Base-by-base conservation (phyloP, 495 filamentous ascomycete species). In the Talaromyces adpressus region DNA sequence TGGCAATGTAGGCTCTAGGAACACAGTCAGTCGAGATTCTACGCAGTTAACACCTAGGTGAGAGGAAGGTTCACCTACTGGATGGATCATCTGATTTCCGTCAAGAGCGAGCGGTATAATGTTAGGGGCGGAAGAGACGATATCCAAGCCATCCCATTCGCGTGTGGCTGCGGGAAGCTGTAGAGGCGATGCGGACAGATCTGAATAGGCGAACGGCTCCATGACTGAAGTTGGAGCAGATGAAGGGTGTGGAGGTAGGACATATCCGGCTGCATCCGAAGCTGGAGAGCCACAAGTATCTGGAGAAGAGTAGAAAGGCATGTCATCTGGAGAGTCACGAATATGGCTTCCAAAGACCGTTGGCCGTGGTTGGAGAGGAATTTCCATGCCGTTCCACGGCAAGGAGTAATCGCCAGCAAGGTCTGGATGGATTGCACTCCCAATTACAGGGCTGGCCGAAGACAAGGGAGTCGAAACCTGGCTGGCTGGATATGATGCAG, bases 241-340 rank as follows among this genome's bases (percentile, higher is more conserved):
- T 20, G 74, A 76, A 34, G 74, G 67, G 61, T 74, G 72, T 22
- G 77, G 69, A 39, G 75, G 73, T 45, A 79, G 62, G 4, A 34
- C 57, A 32, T 75, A 76, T 22, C 71, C 72, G 36, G 75, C 68
- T 22, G 71, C 70, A 51, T 79, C 76, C 0, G 77, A 80, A 2
- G 72, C 68, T 57, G 77, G 77, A 25, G 77, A 79, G 5, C 76
- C 70, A 66, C 77, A 80, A 53, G 76, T 72, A 64, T 80, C 77
- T 36, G 77, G 74, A 27, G 74, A 74, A 1, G 76, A 76, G 64
- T 79, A 80, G 66, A 77, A 79, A 12, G 73, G 72, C 51, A 69
- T 71, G 61, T 79, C 77, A 52, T 79, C 76, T 1, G 69, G 66
- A 2, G 74, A 68, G 47, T 80, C 75, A 45, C 72, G 74, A 29